Percentiles rank a stretch among this genome's conserved stretches.
These are phyloP conservation scores for Trifolium pratense DNA, from an alignment of 306 rosid genomes.

Conservation along the genomic window DNA sequence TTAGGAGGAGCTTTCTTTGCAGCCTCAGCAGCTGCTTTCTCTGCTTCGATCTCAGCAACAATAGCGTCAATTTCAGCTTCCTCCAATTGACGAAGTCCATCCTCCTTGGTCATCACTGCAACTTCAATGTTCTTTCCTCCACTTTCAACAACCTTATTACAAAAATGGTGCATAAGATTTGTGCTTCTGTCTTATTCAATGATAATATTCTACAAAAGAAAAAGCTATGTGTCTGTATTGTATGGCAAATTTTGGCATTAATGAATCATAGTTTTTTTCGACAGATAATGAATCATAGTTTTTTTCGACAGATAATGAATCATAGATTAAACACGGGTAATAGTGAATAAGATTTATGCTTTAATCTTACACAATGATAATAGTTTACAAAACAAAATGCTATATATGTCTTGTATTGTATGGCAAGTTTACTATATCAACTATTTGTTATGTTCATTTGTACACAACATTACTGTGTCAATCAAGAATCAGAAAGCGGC, in stretches of 20 bases:
- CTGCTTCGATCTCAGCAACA: slow-evolving; percentile 92
- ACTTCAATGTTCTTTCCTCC: slow-evolving; percentile 99
- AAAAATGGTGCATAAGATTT: not conserved
- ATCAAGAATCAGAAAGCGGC: too few relatives aligned
- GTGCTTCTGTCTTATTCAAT: too few relatives aligned
- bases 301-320: not conserved
- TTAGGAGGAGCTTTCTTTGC: slow-evolving; percentile 90
- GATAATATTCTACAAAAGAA: too few relatives aligned
- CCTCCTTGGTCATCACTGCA: slow-evolving; percentile 91
- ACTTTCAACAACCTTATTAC: slow-evolving; percentile 91
- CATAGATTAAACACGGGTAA: not conserved
- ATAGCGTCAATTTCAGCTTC: slow-evolving; percentile 95
- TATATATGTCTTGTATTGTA: not conserved
- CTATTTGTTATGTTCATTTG: too few relatives aligned
- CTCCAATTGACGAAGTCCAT: slow-evolving; percentile 86
- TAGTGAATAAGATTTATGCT: not conserved
- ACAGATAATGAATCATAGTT: not conserved
- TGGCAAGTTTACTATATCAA: too few relatives aligned
- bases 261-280: not conserved
- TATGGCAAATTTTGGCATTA: not conserved
- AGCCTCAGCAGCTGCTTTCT: slow-evolving; percentile 98
- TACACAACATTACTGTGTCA: too few relatives aligned
- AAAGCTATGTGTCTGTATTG: not conserved
- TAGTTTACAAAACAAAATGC: not conserved
- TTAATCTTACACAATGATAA: not conserved